phyloP scores from a whole-genome alignment of 2,329 filamentous ascomycete genomes.

The Gnomoniopsis sp. region DNA sequence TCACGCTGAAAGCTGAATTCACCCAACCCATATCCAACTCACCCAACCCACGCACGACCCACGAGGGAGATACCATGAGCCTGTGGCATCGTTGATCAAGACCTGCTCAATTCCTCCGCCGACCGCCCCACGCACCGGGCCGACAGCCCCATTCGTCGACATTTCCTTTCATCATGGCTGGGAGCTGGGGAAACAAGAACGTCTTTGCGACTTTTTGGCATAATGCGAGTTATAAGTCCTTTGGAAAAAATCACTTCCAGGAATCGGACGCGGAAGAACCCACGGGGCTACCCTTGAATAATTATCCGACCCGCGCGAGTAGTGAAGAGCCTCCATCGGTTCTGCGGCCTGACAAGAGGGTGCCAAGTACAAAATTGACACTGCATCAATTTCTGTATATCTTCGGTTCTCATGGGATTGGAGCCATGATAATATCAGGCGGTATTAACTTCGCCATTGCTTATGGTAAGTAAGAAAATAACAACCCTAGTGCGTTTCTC shows the following conservation, averaged over 20 bases:
- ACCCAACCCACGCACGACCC: neutral
- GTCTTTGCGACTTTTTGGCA: constrained; percentile 6
- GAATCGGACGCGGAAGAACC: neutral
- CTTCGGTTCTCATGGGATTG: constrained; percentile 43
- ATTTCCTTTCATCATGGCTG: neutral
- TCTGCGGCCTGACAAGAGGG: constrained; percentile 1
- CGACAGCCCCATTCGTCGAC: neutral
- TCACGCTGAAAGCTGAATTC: neutral
- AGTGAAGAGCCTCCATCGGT: neutral
- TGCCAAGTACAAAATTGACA: constrained; percentile 38
- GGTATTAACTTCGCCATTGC: constrained; percentile 51
- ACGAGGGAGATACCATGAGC: neutral
- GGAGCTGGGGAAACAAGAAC: neutral
- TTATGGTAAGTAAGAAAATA: constrained; percentile 35
- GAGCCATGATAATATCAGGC: constrained; percentile 43
- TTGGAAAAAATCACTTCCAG: constrained; percentile 6
- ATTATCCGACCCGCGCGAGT: neutral
- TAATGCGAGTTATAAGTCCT: neutral
- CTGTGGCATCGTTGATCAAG: neutral
- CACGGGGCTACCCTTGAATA: constrained; percentile 3
- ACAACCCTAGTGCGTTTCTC: too few species aligned
- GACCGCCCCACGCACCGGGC: neutral
- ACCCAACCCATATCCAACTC: neutral
- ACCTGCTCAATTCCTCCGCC: neutral
- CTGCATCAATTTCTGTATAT: constrained; percentile 46